Evolutionary conservation across 2,329 filamentous ascomycete species (phyloP), one percentile per base, ranked within the genome.

Genomic region (Trematosphaeria pertusa): DNA sequence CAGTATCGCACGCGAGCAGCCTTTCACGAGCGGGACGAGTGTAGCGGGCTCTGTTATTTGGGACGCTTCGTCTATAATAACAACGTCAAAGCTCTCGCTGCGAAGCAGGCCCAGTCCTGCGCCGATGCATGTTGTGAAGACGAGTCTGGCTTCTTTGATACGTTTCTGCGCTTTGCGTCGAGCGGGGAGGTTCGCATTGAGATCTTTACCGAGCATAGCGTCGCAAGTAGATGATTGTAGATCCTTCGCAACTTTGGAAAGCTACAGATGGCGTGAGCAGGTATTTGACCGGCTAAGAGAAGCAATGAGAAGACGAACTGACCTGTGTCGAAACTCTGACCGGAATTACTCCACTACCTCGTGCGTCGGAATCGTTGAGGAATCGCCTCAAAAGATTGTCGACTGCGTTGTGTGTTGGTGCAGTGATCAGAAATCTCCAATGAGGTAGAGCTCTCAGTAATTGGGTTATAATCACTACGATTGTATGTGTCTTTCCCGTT

Each of bases 1-100:
- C 0, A 79, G 53, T 2, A 78, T 68, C 1, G 70, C 75, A 37
- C 70, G 71, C n/a, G 59, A 47, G 37, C 75, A 77, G 0, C 74
- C 73, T 43, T 76, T 78, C 8, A 73, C 65, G n/a, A 60, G 42
- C 14, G 56, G 56, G 12, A 59, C 39, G 10, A 55, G 49, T 5
- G 46, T 52, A 12, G 44, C 36, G 21, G 75, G 70, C 46, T 79
- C 76, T 0, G 74, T 77, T 44, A 74, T 74, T 48, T 79, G 76
- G 2, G 76, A 79, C 5, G 77, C 76, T 60, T 79, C 75, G 43
- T 78, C 75, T 4, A 79, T 64, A 43, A 78, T 69, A 11, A 77
- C 73, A 5, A 68, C 69, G 22, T 71, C 64, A 40, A 78, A 77
- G 0, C 37, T 20, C 40, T 76, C 61, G 3, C 54, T 59, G 12